A percentile compares a stretch with the other conserved stretches of the same genome.
Evolutionary conservation across 331 rosid genomes (phyloP).

Genomic region (Ulmus americana): DNA sequence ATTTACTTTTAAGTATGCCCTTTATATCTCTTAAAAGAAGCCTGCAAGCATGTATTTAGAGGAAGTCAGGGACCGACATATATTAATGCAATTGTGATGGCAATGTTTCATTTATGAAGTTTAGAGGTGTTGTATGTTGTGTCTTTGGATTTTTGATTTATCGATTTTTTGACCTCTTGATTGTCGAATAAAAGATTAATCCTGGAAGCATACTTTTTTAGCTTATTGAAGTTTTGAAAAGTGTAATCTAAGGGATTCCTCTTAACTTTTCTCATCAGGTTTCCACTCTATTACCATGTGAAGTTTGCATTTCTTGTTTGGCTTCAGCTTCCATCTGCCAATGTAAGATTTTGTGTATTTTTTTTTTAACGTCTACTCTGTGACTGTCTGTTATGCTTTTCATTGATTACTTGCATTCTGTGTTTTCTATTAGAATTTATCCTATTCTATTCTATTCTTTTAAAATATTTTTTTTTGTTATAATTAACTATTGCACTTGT

Average conservation of each 20-base stretch:
- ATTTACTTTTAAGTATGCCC: background rate
- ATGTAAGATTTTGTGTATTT: slow-evolving; percentile 32
- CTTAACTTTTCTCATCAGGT: slow-evolving; percentile 28
- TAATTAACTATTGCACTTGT: background rate
- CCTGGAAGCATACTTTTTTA: background rate
- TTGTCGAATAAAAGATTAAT: no score
- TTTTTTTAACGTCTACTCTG: background rate
- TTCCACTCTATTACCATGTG: slow-evolving; percentile 50
- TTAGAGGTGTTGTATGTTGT: background rate
- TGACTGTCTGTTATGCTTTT: background rate
- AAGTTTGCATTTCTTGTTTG: slow-evolving; percentile 62
- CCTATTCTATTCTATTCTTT: background rate
- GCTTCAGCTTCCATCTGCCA: slow-evolving; percentile 51
- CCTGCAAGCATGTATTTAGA: background rate
- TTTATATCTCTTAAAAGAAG: background rate
- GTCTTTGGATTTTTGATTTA: background rate
- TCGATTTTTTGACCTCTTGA: background rate
- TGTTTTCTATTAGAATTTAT: background rate
- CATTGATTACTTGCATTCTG: background rate
- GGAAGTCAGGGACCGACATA: background rate
- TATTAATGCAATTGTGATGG: background rate
- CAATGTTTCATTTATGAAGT: no score
- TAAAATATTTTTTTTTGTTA: background rate
- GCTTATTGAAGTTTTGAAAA: slow-evolving; percentile 9
- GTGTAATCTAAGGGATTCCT: slow-evolving; percentile 18